Percentiles rank a stretch among this genome's conserved stretches.
Conservation (phyloP, 2,329 filamentous ascomycete species). For the Diaporthe citriasiana region DNA sequence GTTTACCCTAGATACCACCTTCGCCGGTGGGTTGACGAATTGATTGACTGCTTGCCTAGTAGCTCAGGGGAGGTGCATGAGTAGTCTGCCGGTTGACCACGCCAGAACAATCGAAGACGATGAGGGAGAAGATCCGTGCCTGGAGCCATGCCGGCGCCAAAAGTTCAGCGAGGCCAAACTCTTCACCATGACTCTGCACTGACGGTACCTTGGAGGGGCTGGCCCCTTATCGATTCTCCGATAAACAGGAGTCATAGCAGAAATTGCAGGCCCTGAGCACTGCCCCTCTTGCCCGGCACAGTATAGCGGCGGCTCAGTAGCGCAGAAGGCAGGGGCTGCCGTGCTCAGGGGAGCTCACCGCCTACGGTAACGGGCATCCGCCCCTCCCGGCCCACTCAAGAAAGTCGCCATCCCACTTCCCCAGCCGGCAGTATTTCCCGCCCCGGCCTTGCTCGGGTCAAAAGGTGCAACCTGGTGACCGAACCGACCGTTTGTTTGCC, state of each 20-base stretch:
- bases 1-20: not conserved
- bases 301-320: slow-evolving; percentile 18
- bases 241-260: slow-evolving; percentile 40
- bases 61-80: not conserved
- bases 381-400: not conserved
- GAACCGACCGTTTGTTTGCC: slow-evolving; percentile 1
- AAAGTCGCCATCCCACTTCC: slow-evolving; percentile 35
- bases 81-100: slow-evolving; percentile 13
- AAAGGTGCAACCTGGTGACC: not conserved
- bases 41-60: not conserved
- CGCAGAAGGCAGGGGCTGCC: not conserved
- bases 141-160: slow-evolving; percentile 22
- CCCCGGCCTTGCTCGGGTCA: slow-evolving; percentile 10
- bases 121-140: slow-evolving; percentile 28
- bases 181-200: slow-evolving; percentile 23
- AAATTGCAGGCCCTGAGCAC: slow-evolving; percentile 27
- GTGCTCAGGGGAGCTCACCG: slow-evolving; percentile 18
- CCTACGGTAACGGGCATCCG: slow-evolving; percentile 27
- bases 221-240: slow-evolving; percentile 36
- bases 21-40: not conserved
- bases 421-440: slow-evolving; percentile 37
- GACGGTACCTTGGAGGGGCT: slow-evolving; percentile 20
- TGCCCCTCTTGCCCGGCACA: slow-evolving; percentile 39
- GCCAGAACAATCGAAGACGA: slow-evolving; percentile 14
- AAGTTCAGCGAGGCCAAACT: slow-evolving; percentile 18